Conservation (phyloP, 2,329 filamentous ascomycete genomes). For the Pseudopithomyces maydicus region DNA sequence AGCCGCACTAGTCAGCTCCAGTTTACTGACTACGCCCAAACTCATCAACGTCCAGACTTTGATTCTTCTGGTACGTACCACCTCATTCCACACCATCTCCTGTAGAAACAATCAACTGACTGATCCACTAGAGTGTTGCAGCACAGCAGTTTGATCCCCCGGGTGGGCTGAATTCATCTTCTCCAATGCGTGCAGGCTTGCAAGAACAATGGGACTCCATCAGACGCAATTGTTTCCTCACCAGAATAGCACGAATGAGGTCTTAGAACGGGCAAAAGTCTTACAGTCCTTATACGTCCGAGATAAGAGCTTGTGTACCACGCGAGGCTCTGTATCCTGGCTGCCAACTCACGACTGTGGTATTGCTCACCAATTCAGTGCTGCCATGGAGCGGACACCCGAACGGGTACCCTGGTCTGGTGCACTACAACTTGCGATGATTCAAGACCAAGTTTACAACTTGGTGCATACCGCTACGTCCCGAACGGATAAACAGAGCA, state of each 20-base stretch:
- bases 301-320: constrained; percentile 6
- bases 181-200: constrained; percentile 2
- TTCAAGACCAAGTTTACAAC: constrained; percentile 3
- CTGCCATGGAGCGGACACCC: neutral
- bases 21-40: constrained; percentile 1
- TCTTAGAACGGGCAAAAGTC: constrained; percentile 1
- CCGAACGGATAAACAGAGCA: neutral
- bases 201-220: constrained; percentile 7
- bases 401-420: neutral
- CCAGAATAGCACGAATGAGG: neutral
- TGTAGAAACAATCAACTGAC: neutral
- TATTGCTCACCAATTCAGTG: constrained; percentile 1
- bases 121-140: neutral
- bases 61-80: constrained; percentile 5
- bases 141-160: constrained; percentile 3
- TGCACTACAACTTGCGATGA: neutral
- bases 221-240: neutral
- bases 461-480: neutral
- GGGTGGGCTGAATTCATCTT: constrained; percentile 6
- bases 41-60: constrained; percentile 8
- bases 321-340: neutral
- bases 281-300: neutral
- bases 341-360: constrained; percentile 2
- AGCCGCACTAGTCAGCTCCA: neutral
- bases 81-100: neutral